phyloP scores from a whole-genome alignment of 2,329 filamentous ascomycete genomes.

The Pseudocercospora fuligena region DNA sequence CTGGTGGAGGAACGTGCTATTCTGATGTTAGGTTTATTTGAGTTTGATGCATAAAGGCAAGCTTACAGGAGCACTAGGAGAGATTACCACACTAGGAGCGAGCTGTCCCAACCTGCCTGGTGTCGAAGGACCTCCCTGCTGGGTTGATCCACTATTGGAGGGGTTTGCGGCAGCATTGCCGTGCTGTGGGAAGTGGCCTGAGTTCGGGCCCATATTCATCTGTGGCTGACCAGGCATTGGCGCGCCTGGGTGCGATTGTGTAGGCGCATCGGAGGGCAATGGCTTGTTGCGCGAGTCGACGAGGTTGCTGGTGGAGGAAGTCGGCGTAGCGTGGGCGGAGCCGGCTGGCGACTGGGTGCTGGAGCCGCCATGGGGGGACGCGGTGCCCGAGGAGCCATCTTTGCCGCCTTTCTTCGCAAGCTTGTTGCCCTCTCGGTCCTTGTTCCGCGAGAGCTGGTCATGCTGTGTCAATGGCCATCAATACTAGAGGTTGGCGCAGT shows the following conservation, averaged over 20 bases:
- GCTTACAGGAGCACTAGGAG: constrained; percentile 87
- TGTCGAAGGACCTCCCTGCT: constrained; percentile 34
- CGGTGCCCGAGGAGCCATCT: constrained; percentile 67
- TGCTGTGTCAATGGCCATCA: constrained; percentile 54
- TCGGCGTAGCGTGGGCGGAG: constrained; percentile 73
- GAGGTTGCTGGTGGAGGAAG: constrained; percentile 85
- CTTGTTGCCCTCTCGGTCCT: constrained; percentile 62
- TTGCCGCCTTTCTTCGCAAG: constrained; percentile 64
- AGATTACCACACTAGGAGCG: constrained; percentile 85
- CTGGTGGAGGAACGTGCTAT: constrained; percentile 89
- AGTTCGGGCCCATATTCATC: constrained; percentile 28
- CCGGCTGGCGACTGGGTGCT: constrained; percentile 62
- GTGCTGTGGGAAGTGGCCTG: constrained; percentile 32
- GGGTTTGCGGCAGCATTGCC: constrained; percentile 26
- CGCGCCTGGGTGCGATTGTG: constrained; percentile 54
- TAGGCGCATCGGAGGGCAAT: constrained; percentile 54
- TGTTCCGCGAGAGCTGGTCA: constrained; percentile 85
- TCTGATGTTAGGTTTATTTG: constrained; percentile 25
- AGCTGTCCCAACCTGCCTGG: constrained; percentile 38
- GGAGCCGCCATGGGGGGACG: constrained; percentile 69
- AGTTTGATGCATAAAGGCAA: constrained; percentile 15
- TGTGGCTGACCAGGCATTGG: constrained; percentile 35
- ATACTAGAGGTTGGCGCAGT: constrained; percentile 20
- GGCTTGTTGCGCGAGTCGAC: constrained; percentile 86
- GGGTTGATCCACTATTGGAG: constrained; percentile 25